These are phyloP conservation scores for Scleroderma citrinum DNA, from an alignment of 768 basidiomycete genomes.

Conservation along the genomic window DNA sequence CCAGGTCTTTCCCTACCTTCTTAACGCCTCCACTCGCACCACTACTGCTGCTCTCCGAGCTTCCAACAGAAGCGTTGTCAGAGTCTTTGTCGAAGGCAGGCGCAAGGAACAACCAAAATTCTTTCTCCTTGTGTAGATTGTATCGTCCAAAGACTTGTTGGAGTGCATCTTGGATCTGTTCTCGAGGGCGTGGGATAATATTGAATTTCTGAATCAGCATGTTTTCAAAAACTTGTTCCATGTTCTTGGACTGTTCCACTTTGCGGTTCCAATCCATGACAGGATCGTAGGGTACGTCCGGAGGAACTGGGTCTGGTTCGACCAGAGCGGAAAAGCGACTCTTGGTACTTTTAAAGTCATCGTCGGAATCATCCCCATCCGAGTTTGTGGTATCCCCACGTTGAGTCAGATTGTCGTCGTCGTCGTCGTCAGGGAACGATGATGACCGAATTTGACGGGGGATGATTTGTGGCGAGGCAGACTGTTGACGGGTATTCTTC, in stretches of 20 bases:
- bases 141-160: conserved; percentile 47
- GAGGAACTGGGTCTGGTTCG: conserved; percentile 15
- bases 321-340: conserved; percentile 21
- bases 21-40: conserved; percentile 13
- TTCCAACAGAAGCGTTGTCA: conserved; percentile 16
- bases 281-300: conserved; percentile 17
- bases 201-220: conserved; percentile 52
- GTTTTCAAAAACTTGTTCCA: conserved; percentile 54
- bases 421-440: conserved; percentile 12
- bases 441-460: conserved; percentile 7
- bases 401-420: conserved; percentile 16
- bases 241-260: conserved; percentile 33
- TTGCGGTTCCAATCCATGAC: conserved; percentile 37
- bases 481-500: conserved; percentile 18
- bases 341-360: conserved; percentile 28
- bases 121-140: conserved; percentile 37
- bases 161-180: conserved; percentile 42
- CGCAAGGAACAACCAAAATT: conserved; percentile 53
- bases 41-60: conserved; percentile 19
- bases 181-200: conserved; percentile 47
- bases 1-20: conserved; percentile 29
- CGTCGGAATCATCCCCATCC: conserved; percentile 16
- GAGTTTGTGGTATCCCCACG: too few relatives aligned
- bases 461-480: conserved; percentile 1
- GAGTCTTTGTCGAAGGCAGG: conserved; percentile 30